A percentile compares a stretch with the other conserved stretches of the same genome.
phyloP scores from a whole-genome alignment of 1,284 basidiomycete species.

The Schizophyllum amplum region DNA sequence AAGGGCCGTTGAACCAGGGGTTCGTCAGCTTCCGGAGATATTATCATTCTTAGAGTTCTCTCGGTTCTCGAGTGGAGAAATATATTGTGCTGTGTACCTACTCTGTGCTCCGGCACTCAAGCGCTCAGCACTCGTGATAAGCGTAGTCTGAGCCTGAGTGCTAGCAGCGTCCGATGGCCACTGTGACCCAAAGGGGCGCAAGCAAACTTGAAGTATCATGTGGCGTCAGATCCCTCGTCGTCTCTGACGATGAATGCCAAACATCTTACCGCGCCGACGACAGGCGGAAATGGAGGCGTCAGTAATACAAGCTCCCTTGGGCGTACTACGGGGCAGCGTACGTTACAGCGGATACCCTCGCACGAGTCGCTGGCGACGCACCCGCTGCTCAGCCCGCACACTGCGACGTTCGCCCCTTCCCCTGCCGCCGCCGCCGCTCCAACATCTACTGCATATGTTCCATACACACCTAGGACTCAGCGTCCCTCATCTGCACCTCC shows the following conservation, averaged over 20 bases:
- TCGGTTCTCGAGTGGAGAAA: too few species aligned
- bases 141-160: too few species aligned
- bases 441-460: conserved; percentile 24
- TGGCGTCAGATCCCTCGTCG: too few species aligned
- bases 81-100: too few species aligned
- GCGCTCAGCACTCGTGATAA: too few species aligned
- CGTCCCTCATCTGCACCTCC: conserved; percentile 15
- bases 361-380: conserved; percentile 12
- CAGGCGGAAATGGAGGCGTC: neutral
- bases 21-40: too few species aligned
- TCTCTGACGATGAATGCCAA: neutral
- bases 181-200: too few species aligned
- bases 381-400: conserved; percentile 11
- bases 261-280: neutral
- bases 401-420: conserved; percentile 8
- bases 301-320: neutral
- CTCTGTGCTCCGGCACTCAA: too few species aligned
- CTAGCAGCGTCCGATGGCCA: too few species aligned
- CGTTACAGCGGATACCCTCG: conserved; percentile 1
- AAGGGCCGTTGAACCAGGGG: too few species aligned
- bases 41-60: too few species aligned
- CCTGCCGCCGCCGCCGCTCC: conserved; percentile 7
- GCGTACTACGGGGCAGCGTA: neutral
- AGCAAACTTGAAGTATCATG: too few species aligned
- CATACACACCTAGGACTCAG: conserved; percentile 37